A percentile compares a stretch with the other conserved stretches of the same genome.
phyloP scores from a whole-genome alignment of 257 asterid species.

The Solanum sparsipilum region DNA sequence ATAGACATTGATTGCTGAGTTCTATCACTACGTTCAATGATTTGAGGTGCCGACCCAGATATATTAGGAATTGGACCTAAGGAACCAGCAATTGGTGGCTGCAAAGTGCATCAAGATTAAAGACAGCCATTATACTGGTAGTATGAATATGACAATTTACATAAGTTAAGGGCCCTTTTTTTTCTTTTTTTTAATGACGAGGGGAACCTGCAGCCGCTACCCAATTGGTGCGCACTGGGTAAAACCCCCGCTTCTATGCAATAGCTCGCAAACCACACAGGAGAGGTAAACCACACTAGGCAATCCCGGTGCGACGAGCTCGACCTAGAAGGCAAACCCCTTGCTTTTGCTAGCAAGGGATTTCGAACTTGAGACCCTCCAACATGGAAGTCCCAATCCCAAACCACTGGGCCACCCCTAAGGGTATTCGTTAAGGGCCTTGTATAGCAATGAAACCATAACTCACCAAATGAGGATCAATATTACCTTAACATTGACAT shows the following conservation, averaged over 20 bases:
- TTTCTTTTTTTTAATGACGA: background rate
- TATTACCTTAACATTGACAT: conserved; percentile 59
- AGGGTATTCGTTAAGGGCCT: background rate
- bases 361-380: too few relatives aligned
- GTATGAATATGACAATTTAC: background rate
- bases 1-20: conserved; percentile 76
- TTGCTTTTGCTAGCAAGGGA: too few relatives aligned
- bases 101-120: conserved; percentile 9
- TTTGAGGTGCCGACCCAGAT: conserved; percentile 50
- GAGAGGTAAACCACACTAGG: background rate
- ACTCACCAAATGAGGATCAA: background rate
- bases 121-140: background rate
- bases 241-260: background rate
- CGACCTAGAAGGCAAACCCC: too few relatives aligned
- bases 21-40: conserved; percentile 69
- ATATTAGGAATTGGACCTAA: conserved; percentile 59
- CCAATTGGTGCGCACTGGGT: background rate
- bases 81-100: conserved; percentile 68
- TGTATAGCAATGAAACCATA: background rate
- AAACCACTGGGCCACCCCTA: background rate
- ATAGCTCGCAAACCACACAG: background rate
- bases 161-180: background rate
- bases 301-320: too few relatives aligned
- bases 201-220: background rate
- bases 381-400: too few relatives aligned